These are phyloP conservation scores for Phytophthora pisi DNA, from an alignment of 352 stramenopile genomes.

Conservation along the genomic window DNA sequence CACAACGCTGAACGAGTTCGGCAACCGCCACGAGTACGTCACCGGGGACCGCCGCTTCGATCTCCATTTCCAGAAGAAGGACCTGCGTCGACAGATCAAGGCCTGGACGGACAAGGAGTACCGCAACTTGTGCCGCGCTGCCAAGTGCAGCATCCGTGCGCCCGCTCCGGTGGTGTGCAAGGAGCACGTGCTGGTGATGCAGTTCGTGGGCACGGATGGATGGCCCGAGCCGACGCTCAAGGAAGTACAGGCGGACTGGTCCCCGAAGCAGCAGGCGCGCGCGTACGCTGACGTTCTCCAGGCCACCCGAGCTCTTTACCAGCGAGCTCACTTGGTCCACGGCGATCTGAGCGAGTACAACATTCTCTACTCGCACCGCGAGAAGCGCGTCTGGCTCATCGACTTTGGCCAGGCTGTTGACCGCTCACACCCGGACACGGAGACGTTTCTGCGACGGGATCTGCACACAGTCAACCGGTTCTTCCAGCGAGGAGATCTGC, in stretches of 20 bases:
- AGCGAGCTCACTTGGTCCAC: conserved; percentile 62
- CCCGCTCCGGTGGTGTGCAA: conserved; percentile 56
- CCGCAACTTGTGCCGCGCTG: conserved; percentile 61
- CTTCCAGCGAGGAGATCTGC: conserved; percentile 62
- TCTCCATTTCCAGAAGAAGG: conserved; percentile 77
- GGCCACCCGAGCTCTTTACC: conserved; percentile 54
- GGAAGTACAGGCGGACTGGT: conserved; percentile 56
- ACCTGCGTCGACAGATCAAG: conserved; percentile 68
- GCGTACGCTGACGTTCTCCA: conserved; percentile 63
- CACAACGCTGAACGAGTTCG: conserved; percentile 84
- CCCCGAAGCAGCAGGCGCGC: conserved; percentile 50
- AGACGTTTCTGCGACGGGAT: conserved; percentile 75
- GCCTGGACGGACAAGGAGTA: conserved; percentile 81
- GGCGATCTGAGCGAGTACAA: conserved; percentile 90
- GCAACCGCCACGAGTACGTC: conserved; percentile 85
- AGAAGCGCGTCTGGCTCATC: conserved; percentile 85
- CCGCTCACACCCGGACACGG: conserved; percentile 69
- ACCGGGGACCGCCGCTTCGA: conserved; percentile 82
- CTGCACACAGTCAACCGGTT: conserved; percentile 78
- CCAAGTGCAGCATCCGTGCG: conserved; percentile 51
- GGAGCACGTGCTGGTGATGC: conserved; percentile 78
- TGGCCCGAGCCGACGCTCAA: conserved; percentile 74
- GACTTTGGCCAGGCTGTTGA: conserved; percentile 93
- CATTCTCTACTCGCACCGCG: conserved; percentile 71
- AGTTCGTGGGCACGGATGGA: conserved; percentile 64